A percentile compares a stretch with the other conserved stretches of the same genome.
These are phyloP conservation scores for Phyllosticta citrichinensis DNA, from an alignment of 2,329 filamentous ascomycete genomes.

Conservation along the genomic window DNA sequence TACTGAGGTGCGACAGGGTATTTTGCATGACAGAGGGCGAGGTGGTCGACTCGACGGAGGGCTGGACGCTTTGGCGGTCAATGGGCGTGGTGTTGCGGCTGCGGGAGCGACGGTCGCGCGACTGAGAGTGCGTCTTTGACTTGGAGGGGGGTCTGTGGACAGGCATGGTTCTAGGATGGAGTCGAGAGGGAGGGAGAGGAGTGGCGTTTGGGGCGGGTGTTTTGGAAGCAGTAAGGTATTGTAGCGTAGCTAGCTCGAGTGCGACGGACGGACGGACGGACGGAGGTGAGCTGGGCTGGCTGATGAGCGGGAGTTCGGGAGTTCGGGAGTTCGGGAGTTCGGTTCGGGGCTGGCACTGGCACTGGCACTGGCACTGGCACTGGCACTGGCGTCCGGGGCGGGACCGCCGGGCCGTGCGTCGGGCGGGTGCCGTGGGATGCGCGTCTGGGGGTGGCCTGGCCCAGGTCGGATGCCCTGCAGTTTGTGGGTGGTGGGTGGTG, in stretches of 20 bases:
- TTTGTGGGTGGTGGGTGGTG: too few relatives aligned
- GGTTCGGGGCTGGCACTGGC: too few relatives aligned
- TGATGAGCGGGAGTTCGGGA: too few relatives aligned
- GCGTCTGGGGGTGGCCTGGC: background rate
- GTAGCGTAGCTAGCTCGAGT: background rate
- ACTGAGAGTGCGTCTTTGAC: constrained; percentile 14
- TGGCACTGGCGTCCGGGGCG: too few relatives aligned
- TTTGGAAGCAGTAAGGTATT: background rate
- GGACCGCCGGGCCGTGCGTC: too few relatives aligned
- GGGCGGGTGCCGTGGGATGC: background rate
- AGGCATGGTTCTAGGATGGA: background rate
- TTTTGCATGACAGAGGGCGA: constrained; percentile 55
- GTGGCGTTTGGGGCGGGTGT: too few relatives aligned
- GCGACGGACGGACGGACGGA: background rate
- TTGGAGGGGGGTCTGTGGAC: background rate
- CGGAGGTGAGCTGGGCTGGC: too few relatives aligned
- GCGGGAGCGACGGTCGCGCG: constrained; percentile 46
- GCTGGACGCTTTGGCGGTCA: constrained; percentile 40
- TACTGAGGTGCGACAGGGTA: constrained; percentile 41
- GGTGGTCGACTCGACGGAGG: constrained; percentile 30
- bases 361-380: too few relatives aligned
- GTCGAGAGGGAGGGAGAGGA: too few relatives aligned
- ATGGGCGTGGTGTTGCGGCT: constrained; percentile 73
- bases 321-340: too few relatives aligned
- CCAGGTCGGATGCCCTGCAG: too few relatives aligned